Percentiles rank a stretch among this genome's conserved stretches.
These are phyloP conservation scores for Hanseniaspora occidentalis DNA, from an alignment of 805 yeast species.

Conservation along the genomic window DNA sequence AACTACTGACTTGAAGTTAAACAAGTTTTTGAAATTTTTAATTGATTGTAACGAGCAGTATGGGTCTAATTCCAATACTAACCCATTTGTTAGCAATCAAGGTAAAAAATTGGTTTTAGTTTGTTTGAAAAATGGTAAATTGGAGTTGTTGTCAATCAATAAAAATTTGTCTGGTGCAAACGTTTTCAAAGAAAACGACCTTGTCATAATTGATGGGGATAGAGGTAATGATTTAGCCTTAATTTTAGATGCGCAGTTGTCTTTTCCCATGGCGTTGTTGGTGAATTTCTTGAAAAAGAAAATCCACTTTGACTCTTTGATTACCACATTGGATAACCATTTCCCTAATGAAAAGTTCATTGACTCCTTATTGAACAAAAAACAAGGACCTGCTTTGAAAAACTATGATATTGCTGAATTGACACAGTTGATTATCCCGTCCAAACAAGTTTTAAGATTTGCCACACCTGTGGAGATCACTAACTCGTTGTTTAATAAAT, in stretches of 20 bases:
- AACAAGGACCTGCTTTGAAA: constrained; percentile 16
- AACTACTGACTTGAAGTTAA: constrained; percentile 11
- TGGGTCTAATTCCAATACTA: constrained; percentile 24
- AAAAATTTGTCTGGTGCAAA: constrained; percentile 32
- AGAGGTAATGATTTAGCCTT: constrained; percentile 70
- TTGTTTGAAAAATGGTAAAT: constrained; percentile 49
- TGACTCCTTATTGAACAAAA: constrained; percentile 19
- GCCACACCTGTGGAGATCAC: constrained; percentile 59
- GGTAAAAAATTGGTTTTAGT: constrained; percentile 28
- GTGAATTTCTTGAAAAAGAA: constrained; percentile 65
- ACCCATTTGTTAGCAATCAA: constrained; percentile 3
- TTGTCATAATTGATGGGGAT: constrained; percentile 74
- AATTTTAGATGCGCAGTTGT: constrained; percentile 54
- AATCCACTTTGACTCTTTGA: constrained; percentile 36
- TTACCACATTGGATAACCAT: constrained; percentile 21
- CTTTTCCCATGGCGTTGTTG: constrained; percentile 52
- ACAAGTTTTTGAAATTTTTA: constrained; percentile 27
- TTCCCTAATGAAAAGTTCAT: constrained; percentile 18
- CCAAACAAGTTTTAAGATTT: constrained; percentile 65
- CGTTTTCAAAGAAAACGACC: constrained; percentile 44
- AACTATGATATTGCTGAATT: constrained; percentile 31
- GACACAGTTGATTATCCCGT: constrained; percentile 50
- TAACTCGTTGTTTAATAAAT: constrained; percentile 46
- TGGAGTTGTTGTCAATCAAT: constrained; percentile 60
- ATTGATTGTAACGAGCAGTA: constrained; percentile 35